Percentiles rank a stretch among this genome's conserved stretches.
phyloP scores from a whole-genome alignment of 2,329 filamentous ascomycete species.

The Sporothrix pseudoabietina region DNA sequence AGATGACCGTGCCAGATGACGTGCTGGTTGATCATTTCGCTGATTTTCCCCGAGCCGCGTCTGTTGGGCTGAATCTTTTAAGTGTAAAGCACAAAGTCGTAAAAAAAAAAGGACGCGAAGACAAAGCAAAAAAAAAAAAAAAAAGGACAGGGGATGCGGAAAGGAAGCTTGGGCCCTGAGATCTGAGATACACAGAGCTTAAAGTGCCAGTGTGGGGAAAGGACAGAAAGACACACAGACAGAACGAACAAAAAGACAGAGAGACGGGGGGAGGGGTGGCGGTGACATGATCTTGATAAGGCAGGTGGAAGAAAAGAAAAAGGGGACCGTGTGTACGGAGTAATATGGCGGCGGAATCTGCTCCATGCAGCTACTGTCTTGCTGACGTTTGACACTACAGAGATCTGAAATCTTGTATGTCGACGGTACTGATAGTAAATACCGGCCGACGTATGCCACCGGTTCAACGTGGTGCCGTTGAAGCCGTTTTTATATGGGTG shows the following conservation, averaged over 20 bases:
- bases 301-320: background rate
- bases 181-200: background rate
- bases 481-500: background rate
- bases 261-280: background rate
- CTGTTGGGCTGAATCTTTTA: background rate
- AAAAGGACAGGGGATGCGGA: background rate
- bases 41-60: background rate
- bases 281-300: conserved; percentile 9
- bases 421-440: background rate
- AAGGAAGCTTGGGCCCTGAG: background rate
- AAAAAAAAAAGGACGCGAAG: background rate
- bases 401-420: background rate
- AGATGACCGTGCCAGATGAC: conserved; percentile 1
- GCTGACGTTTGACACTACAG: too few relatives aligned
- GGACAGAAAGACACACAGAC: background rate
- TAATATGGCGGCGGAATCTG: background rate
- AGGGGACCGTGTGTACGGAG: background rate
- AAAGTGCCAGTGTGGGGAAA: background rate
- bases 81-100: background rate
- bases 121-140: background rate
- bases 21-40: background rate
- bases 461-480: background rate
- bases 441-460: background rate
- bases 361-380: background rate
- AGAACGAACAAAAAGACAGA: background rate